Base-by-base conservation (phyloP, 257 asterid genomes). In the Penstemon davidsonii region DNA sequence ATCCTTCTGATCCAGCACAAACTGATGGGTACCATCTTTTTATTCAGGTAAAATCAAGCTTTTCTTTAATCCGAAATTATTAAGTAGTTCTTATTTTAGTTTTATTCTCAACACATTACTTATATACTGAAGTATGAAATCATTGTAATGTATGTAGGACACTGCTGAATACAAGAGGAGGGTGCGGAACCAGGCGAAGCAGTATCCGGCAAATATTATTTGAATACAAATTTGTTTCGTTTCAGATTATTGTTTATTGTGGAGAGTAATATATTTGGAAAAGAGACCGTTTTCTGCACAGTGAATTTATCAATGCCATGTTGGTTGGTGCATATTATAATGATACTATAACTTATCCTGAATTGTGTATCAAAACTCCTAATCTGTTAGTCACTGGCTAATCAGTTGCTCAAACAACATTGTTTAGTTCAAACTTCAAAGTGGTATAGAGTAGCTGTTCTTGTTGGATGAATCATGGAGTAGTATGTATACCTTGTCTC, bases 1-100 rank as follows among this genome's bases (percentile, higher is more conserved):
- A 80, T 66, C 79, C 88, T 10, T 55, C 37, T 51, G 81, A 80
- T 66, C 85, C 85, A 4, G 85, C 82, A 19, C 88, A 80, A 64
- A 75, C 76, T 15, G 85, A 83, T 3, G 85, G 80, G 18, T 77
- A 80, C 60, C 81, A 80, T 10, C 57, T 80, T 55, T 80, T 62
- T 75, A 70, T 66, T 44, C 78, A 69, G 85, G 85, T 83, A 44
- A 45, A n/a, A 58, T 25, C 33, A 19, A 25, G 37, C 46, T 38
- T 9, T 37, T 13, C 38, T 9, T 47, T n/a, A 8, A 8, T 4
- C 53, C 12, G 53, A 47, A 47, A 6, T 47, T 5, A 10, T 47
- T 47, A 6, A 7, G 4, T n/a, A 33, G 50, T 41, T n/a, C 3
- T 47, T 47, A 25, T 55, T 25, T 55, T 25, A 4, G 4, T 40